Percentiles rank a stretch among this genome's conserved stretches.
phyloP scores from a whole-genome alignment of 257 asterid genomes.

The Primulina huaijiensis region DNA sequence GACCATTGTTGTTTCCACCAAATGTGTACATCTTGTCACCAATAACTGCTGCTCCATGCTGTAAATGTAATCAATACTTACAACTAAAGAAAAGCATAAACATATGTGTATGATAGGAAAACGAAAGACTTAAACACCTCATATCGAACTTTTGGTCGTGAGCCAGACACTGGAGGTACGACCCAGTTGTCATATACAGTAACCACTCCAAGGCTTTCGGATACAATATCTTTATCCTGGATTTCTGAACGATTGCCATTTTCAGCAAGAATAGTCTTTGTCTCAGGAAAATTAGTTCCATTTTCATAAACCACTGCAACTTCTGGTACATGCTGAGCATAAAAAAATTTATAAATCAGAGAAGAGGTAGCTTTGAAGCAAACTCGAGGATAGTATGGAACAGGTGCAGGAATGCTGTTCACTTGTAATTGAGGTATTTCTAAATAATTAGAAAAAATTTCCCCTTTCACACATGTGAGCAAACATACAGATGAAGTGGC shows the following conservation, averaged over 20 bases:
- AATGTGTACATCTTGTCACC: conserved; percentile 88
- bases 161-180: conserved; percentile 73
- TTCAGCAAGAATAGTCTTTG: conserved; percentile 62
- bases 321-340: conserved; percentile 52
- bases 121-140: conserved; percentile 47
- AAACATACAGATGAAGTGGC: conserved; percentile 11
- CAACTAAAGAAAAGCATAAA: not conserved
- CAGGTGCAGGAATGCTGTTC: conserved; percentile 14
- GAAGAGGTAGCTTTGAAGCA: conserved; percentile 13
- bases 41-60: conserved; percentile 93
- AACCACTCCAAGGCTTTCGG: conserved; percentile 61
- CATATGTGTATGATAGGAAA: not conserved
- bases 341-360: conserved; percentile 19
- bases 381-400: conserved; percentile 17
- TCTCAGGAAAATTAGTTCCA: conserved; percentile 47
- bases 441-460: conserved; percentile 9
- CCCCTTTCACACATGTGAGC: conserved; percentile 11
- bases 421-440: conserved; percentile 6
- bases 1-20: conserved; percentile 97
- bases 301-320: conserved; percentile 52
- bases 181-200: conserved; percentile 87
- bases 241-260: conserved; percentile 62
- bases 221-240: conserved; percentile 76
- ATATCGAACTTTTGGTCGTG: conserved; percentile 70
- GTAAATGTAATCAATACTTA: conserved; percentile 27